phyloP scores from a whole-genome alignment of 2,329 filamentous ascomycete genomes.

The Stromatinia cepivora region DNA sequence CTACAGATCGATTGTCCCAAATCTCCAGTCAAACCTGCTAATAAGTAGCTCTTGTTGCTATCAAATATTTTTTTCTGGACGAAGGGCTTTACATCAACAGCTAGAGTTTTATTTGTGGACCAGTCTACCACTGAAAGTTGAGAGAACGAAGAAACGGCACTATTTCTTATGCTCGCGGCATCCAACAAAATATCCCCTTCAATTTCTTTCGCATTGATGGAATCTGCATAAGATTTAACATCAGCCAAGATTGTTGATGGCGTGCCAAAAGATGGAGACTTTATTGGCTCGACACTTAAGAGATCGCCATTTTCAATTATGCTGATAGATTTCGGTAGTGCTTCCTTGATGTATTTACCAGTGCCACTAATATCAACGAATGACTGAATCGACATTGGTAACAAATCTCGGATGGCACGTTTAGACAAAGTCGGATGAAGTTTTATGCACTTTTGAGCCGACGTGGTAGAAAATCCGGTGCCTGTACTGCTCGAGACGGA shows the following conservation, averaged over 20 bases:
- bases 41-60: conserved; percentile 39
- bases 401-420: conserved; percentile 20
- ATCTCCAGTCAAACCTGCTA: conserved; percentile 38
- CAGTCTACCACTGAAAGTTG: conserved; percentile 21
- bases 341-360: neutral
- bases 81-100: conserved; percentile 8
- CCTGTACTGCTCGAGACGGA: neutral
- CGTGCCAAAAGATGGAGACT: neutral
- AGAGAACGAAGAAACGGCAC: conserved; percentile 3
- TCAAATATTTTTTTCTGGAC: conserved; percentile 11
- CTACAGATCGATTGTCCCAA: conserved; percentile 44
- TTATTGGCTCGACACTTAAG: neutral
- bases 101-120: conserved; percentile 20
- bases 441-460: neutral
- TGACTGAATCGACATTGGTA: conserved; percentile 9
- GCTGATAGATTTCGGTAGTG: neutral
- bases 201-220: neutral
- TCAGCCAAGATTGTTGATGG: neutral
- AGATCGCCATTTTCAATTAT: neutral
- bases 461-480: neutral
- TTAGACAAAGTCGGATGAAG: conserved; percentile 12
- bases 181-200: neutral
- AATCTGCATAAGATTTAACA: conserved; percentile 7
- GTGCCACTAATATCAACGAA: conserved; percentile 14
- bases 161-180: neutral